Conservation (phyloP, 2,329 filamentous ascomycete species). For the Teratosphaeria gauchensis region DNA sequence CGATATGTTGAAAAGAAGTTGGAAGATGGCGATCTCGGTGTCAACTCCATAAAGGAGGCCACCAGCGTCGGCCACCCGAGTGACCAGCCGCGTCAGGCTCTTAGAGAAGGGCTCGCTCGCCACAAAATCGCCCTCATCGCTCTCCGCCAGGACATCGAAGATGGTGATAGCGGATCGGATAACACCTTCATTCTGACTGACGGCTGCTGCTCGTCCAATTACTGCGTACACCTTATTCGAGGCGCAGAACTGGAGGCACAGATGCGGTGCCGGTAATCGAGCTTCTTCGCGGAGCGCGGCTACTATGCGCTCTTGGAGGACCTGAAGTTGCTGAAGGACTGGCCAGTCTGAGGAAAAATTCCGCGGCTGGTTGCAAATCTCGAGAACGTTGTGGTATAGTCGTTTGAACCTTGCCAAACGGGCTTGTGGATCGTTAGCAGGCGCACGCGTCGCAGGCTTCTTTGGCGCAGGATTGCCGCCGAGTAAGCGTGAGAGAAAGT, state of each 20-base stretch:
- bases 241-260: conserved; percentile 80
- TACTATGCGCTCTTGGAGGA: conserved; percentile 47
- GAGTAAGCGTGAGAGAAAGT: conserved; percentile 49
- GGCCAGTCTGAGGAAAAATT: conserved; percentile 42
- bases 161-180: conserved; percentile 76
- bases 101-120: conserved; percentile 77
- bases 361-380: conserved; percentile 51
- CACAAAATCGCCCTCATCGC: conserved; percentile 90
- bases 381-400: conserved; percentile 51
- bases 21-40: conserved; percentile 79
- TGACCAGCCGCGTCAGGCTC: conserved; percentile 76
- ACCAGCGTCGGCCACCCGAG: conserved; percentile 65
- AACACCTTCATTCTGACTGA: conserved; percentile 74
- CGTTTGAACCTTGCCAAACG: conserved; percentile 53
- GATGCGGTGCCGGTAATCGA: conserved; percentile 76
- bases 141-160: conserved; percentile 88
- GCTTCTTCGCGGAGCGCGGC: conserved; percentile 79
- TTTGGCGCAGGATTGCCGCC: conserved; percentile 43
- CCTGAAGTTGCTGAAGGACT: conserved; percentile 41
- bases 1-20: conserved; percentile 89
- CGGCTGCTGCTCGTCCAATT: conserved; percentile 78
- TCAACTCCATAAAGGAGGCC: conserved; percentile 66
- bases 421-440: conserved; percentile 47
- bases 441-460: conserved; percentile 31
- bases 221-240: conserved; percentile 82